Conservation (phyloP, 805 yeast genomes). For the Suhomyces sp. region DNA sequence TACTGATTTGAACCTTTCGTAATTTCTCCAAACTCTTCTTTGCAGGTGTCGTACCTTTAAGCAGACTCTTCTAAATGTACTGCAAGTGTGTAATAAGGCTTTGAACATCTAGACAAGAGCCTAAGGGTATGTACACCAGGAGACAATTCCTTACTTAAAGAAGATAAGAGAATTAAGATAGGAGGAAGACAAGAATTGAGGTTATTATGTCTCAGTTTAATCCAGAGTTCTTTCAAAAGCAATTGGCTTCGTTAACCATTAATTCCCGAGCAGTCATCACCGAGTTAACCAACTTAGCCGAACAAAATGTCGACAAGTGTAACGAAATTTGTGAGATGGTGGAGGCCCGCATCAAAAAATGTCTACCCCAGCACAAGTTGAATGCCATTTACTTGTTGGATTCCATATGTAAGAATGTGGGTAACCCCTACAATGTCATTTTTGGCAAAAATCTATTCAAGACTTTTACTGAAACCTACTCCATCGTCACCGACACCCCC, state of each 20-base stretch:
- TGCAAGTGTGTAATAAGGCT: conserved; percentile 1
- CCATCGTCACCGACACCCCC: conserved; percentile 38
- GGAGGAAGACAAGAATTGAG: too few species aligned
- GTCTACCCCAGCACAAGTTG: conserved; percentile 38
- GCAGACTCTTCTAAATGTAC: conserved; percentile 1
- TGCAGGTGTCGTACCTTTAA: too few species aligned
- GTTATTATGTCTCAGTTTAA: too few species aligned
- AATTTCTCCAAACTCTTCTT: neutral
- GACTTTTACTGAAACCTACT: conserved; percentile 39
- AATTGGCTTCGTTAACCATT: conserved; percentile 34
- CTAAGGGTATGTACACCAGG: too few species aligned
- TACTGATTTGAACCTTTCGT: too few species aligned
- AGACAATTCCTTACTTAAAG: too few species aligned
- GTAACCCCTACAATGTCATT: conserved; percentile 42
- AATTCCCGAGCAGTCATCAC: conserved; percentile 39
- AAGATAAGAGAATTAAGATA: too few species aligned
- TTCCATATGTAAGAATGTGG: conserved; percentile 42
- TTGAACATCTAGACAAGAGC: neutral
- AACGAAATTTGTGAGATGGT: conserved; percentile 31
- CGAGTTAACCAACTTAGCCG: conserved; percentile 41
- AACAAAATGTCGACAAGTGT: conserved; percentile 30
- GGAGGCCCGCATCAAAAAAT: conserved; percentile 35
- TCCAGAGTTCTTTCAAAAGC: conserved; percentile 23
- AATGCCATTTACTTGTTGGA: conserved; percentile 40
- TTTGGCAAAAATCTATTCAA: conserved; percentile 35